Evolutionary conservation across 768 basidiomycete genomes (phyloP), one percentile per base, ranked within the genome.

Genomic region (Xerocomus spinulosus): DNA sequence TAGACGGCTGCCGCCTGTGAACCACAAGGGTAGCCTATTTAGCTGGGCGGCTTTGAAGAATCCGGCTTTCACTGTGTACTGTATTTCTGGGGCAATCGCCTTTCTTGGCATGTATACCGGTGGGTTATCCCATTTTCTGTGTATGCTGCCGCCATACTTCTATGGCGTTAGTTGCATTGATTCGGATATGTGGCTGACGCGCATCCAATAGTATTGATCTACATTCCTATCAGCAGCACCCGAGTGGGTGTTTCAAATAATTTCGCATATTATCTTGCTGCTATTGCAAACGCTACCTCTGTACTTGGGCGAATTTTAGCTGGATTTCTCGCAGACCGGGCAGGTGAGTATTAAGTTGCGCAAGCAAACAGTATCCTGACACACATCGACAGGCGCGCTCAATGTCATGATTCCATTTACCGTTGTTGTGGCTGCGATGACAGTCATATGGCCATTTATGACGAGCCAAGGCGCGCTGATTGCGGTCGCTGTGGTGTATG

Each of bases 41-140:
- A 82, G 83, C 55, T 67, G 72, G 40, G 49, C 56, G 4, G 75
- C 77, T 14, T 83, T 82, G 66, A 68, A 54, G 55, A 73, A 64
- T 42, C 60, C 60, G 5, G 64, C 67, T 3, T 92, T 77, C 60
- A 62, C 76, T 0, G 44, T 81, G 1, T 90, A 82, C 58, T 81
- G 80, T 38, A 13, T 73, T 3, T 79, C 84, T 0, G 74, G 76
- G 0, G 75, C 81, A 47, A 58, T 79, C 18, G 68, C 64, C 13
- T 87, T 83, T 63, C 73, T 90, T 12, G 87, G 87, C 4, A 62
- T 89, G 10, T 89, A 87, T 58, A 85, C 84, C 0, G 66, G 84
- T 77, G 38, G 41, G 70, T 61, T 48, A 15, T 25, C 42, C 36
- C n/a, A 39, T 44, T 30, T 42, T 23, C 14, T 6, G 9, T 14